These are phyloP conservation scores for Lecanicillium sp. DNA, from an alignment of 2,329 filamentous ascomycete genomes.

Conservation along the genomic window DNA sequence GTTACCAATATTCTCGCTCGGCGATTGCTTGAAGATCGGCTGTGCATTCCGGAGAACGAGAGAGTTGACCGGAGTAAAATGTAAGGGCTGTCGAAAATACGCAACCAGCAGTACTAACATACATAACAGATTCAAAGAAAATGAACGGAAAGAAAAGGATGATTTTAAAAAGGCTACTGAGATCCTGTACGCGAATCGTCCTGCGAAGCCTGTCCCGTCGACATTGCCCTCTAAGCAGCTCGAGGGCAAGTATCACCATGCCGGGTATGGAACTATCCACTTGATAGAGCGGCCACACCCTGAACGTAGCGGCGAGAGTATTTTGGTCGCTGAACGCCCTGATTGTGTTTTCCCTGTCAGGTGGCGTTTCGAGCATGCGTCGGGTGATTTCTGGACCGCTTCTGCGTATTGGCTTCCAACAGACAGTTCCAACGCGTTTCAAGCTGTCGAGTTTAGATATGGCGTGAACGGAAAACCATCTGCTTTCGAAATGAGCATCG, in stretches of 20 bases:
- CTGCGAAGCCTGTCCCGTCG: background rate
- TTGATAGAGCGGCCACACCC: background rate
- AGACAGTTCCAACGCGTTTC: background rate
- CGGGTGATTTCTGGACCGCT: slow-evolving; percentile 1
- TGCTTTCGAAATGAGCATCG: background rate
- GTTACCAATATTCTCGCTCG: background rate
- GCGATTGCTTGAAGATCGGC: background rate
- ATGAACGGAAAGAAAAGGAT: background rate
- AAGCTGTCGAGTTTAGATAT: background rate
- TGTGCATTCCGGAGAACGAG: background rate
- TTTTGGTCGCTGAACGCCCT: background rate
- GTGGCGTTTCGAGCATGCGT: slow-evolving; percentile 3
- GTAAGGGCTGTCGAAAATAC: background rate
- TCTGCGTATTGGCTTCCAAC: background rate
- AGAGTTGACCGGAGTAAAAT: background rate
- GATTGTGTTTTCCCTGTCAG: background rate
- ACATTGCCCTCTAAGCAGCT: background rate
- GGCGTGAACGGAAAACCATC: background rate
- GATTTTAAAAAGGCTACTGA: background rate
- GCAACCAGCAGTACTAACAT: background rate
- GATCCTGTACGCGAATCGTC: background rate
- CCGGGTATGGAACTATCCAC: background rate
- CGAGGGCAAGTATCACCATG: background rate
- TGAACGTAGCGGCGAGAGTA: background rate
- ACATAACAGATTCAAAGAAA: background rate